Evolutionary conservation across 805 yeast species (phyloP).

Genomic region (Starmerella ratchasimensis): DNA sequence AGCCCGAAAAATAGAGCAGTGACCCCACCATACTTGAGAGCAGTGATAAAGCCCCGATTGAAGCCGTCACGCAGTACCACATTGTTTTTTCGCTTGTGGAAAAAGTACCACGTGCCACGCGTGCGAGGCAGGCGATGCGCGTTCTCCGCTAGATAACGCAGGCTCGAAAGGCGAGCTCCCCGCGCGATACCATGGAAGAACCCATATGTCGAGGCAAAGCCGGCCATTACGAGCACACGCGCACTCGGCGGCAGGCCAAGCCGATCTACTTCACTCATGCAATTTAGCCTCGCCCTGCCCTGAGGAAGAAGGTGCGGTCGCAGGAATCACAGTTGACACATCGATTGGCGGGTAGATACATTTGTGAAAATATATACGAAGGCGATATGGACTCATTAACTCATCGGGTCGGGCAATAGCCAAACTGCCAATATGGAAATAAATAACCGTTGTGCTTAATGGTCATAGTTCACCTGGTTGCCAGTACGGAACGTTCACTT

Average conservation of each 20-base stretch:
- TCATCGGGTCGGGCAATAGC: no score
- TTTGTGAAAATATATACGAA: no score
- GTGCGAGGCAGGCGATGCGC: constrained; percentile 68
- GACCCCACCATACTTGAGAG: constrained; percentile 32
- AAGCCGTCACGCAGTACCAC: constrained; percentile 49
- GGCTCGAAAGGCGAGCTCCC: constrained; percentile 43
- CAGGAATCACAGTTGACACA: no score
- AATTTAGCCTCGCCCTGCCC: no score
- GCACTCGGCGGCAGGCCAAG: constrained; percentile 12
- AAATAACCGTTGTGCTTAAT: no score
- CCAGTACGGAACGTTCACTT: no score
- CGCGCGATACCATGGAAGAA: constrained; percentile 38
- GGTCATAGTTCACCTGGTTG: no score
- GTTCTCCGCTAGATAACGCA: constrained; percentile 60
- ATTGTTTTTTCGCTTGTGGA: constrained; percentile 71
- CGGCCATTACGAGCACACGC: constrained; percentile 11
- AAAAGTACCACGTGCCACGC: constrained; percentile 78
- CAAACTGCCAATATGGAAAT: no score
- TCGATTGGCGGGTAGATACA: no score
- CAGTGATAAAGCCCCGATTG: constrained; percentile 34
- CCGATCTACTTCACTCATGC: constrained; percentile 5
- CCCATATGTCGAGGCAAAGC: constrained; percentile 21
- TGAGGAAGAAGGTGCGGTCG: no score
- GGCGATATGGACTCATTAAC: no score
- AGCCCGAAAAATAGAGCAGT: constrained; percentile 41